Base-by-base conservation (phyloP, 352 stramenopile genomes). In the Pythium biforme region DNA sequence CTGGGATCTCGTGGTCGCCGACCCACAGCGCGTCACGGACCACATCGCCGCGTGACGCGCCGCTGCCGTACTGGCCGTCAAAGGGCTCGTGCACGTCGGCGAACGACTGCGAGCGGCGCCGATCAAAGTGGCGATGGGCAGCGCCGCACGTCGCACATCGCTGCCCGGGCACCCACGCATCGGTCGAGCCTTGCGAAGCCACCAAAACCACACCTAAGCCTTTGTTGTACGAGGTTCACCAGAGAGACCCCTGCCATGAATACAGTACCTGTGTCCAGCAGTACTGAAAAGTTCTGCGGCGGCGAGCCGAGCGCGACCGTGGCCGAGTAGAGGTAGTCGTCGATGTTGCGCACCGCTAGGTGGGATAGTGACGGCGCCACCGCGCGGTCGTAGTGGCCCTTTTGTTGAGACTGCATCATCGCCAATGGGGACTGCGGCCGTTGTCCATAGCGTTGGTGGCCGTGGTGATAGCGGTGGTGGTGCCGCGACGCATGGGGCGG, bases 141-240 rank as follows among this genome's bases (percentile, higher is more conserved):
- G 78, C 43, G 19, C 86, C 86, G 40, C 86, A 95, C 31, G 74
- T 76, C 15, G 69, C 70, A 45, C 86, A 94, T 4, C 40, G 48
- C 29, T 58, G 54, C 20, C 57, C 62, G 7, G 70, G 73, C 0
- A 78, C 47, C 70, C 73, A 81, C 20, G 62, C 54, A 51, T 81
- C 73, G 26, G 68, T 81, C 17, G 73, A 80, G 20, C 73, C 73
- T 72, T 5, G 31, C 10, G 5, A 10, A 43, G 17, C 1, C 6
- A n/a, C 17, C 14, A 34, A 34, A 34, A 34, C 10, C 31, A 34
- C 37, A 43, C 37, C 9, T n/a, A 43, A 43, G 37, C 4, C 14
- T 20, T n/a, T n/a, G n/a, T n/a, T n/a, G n/a, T n/a, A n/a, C n/a
- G n/a, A n/a, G n/a, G n/a, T n/a, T n/a, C n/a, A n/a, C n/a, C n/a